Conservation (phyloP, 176 grass and related monocot species). For the Carex pumila region DNA sequence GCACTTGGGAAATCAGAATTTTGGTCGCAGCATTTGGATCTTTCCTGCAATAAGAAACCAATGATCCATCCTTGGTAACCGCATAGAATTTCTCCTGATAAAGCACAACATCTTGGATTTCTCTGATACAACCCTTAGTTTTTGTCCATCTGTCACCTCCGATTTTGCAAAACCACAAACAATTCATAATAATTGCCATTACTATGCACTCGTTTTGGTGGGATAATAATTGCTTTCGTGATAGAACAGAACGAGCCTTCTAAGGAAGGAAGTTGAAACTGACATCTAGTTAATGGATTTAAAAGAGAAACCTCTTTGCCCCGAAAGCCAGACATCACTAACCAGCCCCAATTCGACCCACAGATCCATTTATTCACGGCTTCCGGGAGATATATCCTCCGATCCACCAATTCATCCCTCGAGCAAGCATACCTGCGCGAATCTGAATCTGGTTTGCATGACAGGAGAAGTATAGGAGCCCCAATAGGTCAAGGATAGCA, state of each 20-base stretch:
- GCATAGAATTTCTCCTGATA: conserved; percentile 16
- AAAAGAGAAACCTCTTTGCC: conserved; percentile 10
- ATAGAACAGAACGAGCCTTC: conserved; percentile 1
- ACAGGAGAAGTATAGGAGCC: conserved; percentile 4
- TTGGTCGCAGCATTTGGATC: conserved; percentile 5
- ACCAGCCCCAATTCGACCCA: conserved; percentile 20
- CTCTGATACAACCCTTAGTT: not conserved
- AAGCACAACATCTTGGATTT: conserved; percentile 5
- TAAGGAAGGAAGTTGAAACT: conserved; percentile 20
- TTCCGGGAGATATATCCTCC: conserved; percentile 12
- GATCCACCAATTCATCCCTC: not conserved
- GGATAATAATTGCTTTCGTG: not conserved
- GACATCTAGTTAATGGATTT: conserved; percentile 24
- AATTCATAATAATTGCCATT: conserved; percentile 9
- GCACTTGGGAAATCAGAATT: not conserved
- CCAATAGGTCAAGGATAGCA: not conserved
- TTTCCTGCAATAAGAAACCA: conserved; percentile 4
- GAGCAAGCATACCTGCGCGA: conserved; percentile 4
- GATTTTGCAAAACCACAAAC: conserved; percentile 14
- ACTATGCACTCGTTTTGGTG: not conserved
- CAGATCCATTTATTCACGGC: conserved; percentile 23
- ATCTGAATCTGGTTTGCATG: conserved; percentile 19
- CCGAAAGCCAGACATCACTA: not conserved
- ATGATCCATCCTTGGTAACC: not conserved
- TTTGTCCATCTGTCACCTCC: conserved; percentile 15